These are phyloP conservation scores for Amphibolis antarctica DNA, from an alignment of 106 monocot species.

Conservation along the genomic window DNA sequence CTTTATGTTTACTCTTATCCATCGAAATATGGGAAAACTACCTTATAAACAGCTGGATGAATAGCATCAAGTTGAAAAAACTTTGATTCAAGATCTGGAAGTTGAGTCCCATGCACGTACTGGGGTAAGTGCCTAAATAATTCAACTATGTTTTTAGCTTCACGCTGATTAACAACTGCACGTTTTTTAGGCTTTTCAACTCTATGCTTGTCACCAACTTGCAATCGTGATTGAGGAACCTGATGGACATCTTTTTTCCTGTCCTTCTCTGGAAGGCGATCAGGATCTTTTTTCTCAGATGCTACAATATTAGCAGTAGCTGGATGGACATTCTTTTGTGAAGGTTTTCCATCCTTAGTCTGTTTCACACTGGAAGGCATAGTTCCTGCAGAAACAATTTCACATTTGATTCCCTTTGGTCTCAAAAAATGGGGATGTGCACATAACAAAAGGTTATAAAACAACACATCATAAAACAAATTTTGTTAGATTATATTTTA, in stretches of 20 bases:
- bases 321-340: constrained; percentile 51
- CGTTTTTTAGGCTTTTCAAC: constrained; percentile 86
- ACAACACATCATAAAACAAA: too few relatives aligned
- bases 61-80: constrained; percentile 87
- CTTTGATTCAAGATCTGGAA: constrained; percentile 73
- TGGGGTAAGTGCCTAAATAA: constrained; percentile 92
- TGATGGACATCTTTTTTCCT: constrained; percentile 77
- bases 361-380: constrained; percentile 24
- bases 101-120: constrained; percentile 78
- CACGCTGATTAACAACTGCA: constrained; percentile 68
- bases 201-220: constrained; percentile 74
- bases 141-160: constrained; percentile 86
- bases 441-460: too few relatives aligned
- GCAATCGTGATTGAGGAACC: constrained; percentile 74
- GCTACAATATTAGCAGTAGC: constrained; percentile 18
- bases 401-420: too few relatives aligned
- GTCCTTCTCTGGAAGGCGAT: constrained; percentile 50
- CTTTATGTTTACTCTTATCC: too few relatives aligned
- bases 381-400: constrained; percentile 1
- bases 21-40: constrained; percentile 17
- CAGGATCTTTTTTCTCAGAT: constrained; percentile 52
- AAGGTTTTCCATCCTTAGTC: constrained; percentile 31
- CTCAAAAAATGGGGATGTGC: too few relatives aligned
- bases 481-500: too few relatives aligned
- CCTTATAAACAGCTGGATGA: constrained; percentile 95